Base-by-base conservation (phyloP, 2,329 filamentous ascomycete species). In the Passalora sequoiae region DNA sequence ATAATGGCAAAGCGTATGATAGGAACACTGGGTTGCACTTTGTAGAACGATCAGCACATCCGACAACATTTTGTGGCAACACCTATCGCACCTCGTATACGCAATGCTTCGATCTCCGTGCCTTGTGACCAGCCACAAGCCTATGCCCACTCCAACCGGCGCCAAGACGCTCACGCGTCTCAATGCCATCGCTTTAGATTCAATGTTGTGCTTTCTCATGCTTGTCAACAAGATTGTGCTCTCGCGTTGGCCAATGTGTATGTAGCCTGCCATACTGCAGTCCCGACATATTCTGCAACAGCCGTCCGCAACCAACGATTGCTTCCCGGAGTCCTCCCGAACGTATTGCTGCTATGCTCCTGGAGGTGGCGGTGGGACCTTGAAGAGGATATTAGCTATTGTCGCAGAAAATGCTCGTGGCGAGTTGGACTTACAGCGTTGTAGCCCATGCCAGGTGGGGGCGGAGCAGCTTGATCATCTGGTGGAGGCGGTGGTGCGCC, bases 401-500 rank as follows among this genome's bases (percentile, higher is more conserved):
- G 24, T 27, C 12, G 24, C 24, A 27, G 17, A 33, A 9, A 8
- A 7, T 27, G 19, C 6, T 12, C n/a, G 12, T 7, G 13, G 27
- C 8, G 9, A n/a, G 24, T 21, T 2, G 15, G 2, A 42, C 40
- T 42, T 35, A 47, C 45, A n/a, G 44, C 40, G 13, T 35, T 43
- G 35, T 47, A 47, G 35, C 25, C 42, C 9, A 7, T 8, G 17
- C 19, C 27, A 27, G 27, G 47, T 6, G 47, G 47, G 4, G 47
- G 43, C 25, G 47, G 44, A 27, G 28, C 20, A 20, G 28, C 32
- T 9, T 24, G 16, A 19, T 43, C 40, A 7, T 35, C 25, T n/a
- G 42, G 44, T 15, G 47, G 43, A 15, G 38, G 47, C 12, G 43
- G 47, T 8, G 46, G 30, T 31, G 44, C 40, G 32, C 38, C 40